Evolutionary conservation across 2,329 filamentous ascomycete species (phyloP).

Genomic region (Mariannaea elegans): DNA sequence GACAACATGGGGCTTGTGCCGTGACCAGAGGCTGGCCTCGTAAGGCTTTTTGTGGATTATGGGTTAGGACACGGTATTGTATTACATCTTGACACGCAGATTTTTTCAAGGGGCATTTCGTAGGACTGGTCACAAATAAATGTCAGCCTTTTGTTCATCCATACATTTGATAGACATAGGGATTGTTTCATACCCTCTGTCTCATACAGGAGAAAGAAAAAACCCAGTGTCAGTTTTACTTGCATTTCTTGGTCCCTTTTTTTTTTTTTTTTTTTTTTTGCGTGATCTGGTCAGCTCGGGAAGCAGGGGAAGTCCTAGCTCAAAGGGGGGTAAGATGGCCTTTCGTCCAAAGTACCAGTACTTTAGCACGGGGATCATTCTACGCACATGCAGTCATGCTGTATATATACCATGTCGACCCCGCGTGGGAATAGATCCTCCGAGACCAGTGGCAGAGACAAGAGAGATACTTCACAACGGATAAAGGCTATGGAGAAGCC

Average conservation of each 20-base stretch:
- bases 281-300: neutral
- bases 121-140: slow-evolving; percentile 3
- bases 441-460: no score
- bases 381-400: neutral
- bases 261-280: neutral
- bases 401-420: neutral
- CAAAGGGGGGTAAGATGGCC: neutral
- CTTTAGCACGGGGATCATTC: neutral
- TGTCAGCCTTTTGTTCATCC: slow-evolving; percentile 3
- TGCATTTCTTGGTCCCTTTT: neutral
- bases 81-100: neutral
- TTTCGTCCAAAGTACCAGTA: slow-evolving; percentile 8
- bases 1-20: slow-evolving; percentile 12
- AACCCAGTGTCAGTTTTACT: neutral
- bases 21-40: slow-evolving; percentile 21
- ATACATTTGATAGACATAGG: slow-evolving; percentile 16
- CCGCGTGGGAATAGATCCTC: slow-evolving; percentile 7
- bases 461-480: no score
- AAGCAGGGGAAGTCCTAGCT: slow-evolving; percentile 5
- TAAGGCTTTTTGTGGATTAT: slow-evolving; percentile 26
- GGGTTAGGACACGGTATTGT: slow-evolving; percentile 15
- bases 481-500: no score
- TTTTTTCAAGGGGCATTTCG: neutral
- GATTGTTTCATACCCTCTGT: slow-evolving; percentile 16
- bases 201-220: slow-evolving; percentile 7